These are phyloP conservation scores for Aspergillus luchuensis DNA, from an alignment of 2,329 filamentous ascomycete genomes.

Conservation along the genomic window DNA sequence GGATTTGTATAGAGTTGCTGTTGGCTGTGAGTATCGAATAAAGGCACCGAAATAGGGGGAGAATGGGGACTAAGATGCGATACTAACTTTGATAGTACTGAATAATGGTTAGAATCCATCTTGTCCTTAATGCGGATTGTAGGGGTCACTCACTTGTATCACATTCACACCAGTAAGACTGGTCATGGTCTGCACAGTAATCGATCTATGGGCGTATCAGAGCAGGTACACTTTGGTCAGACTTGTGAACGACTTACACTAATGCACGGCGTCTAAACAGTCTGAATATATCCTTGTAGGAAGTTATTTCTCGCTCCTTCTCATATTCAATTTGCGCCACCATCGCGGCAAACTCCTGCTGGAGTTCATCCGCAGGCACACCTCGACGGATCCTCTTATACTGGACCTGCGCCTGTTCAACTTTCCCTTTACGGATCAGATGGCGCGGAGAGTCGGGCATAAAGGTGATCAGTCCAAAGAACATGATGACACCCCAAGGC, in stretches of 20 bases:
- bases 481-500: constrained; percentile 59
- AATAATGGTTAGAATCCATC: background rate
- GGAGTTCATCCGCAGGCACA: constrained; percentile 46
- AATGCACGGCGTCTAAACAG: constrained; percentile 56
- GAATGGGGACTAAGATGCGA: background rate
- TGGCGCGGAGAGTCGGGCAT: constrained; percentile 60
- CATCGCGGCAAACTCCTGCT: constrained; percentile 59
- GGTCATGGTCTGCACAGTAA: constrained; percentile 61
- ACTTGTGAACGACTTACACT: constrained; percentile 39
- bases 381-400: constrained; percentile 54
- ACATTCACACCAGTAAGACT: constrained; percentile 60
- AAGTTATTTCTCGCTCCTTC: constrained; percentile 57
- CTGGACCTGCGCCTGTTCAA: constrained; percentile 52
- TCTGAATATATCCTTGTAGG: constrained; percentile 54
- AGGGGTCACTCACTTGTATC: constrained; percentile 46
- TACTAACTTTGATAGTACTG: constrained; percentile 37
- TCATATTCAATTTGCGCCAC: constrained; percentile 59
- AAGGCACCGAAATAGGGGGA: too few species aligned
- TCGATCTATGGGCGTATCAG: constrained; percentile 39
- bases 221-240: background rate
- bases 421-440: constrained; percentile 53
- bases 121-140: too few species aligned
- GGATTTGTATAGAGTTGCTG: constrained; percentile 57
- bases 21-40: constrained; percentile 35
- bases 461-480: constrained; percentile 56